phyloP scores from a whole-genome alignment of 2,329 filamentous ascomycete genomes.

The Parastagonospora avenae region DNA sequence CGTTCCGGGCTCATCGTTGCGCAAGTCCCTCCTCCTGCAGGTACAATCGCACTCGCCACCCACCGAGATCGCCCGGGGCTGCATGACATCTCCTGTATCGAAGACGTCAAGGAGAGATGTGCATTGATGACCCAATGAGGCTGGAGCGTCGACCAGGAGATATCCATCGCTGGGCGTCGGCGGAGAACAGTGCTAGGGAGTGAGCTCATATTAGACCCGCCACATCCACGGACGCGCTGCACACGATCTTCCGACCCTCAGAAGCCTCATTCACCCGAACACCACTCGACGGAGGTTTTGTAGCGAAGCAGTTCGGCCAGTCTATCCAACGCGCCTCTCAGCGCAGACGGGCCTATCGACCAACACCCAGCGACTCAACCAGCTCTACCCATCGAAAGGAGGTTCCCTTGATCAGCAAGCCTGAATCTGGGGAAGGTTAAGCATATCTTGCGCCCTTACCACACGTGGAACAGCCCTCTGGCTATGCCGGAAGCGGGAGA shows the following conservation, averaged over 20 bases:
- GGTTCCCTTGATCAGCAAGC: conserved; percentile 29
- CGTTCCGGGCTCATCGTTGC: conserved; percentile 21
- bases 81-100: conserved; percentile 18
- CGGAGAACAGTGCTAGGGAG: too few species aligned
- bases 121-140: neutral
- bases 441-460: conserved; percentile 28
- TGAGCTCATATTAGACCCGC: too few species aligned
- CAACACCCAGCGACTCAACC: neutral
- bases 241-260: too few species aligned
- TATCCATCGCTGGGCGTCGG: neutral
- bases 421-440: conserved; percentile 31
- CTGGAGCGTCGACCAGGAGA: neutral
- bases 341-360: neutral
- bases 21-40: conserved; percentile 38
- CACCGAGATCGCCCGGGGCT: conserved; percentile 17
- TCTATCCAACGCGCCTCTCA: too few species aligned
- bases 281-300: too few species aligned
- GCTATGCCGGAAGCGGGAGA: conserved; percentile 32
- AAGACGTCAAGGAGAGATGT: neutral
- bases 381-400: conserved; percentile 9
- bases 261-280: too few species aligned
- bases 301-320: too few species aligned
- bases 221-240: too few species aligned
- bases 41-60: conserved; percentile 33
- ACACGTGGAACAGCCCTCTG: conserved; percentile 24